Evolutionary conservation across 73 alveolate species (phyloP), one percentile per base, ranked within the genome.

Genomic region (Uronychia setigera): DNA sequence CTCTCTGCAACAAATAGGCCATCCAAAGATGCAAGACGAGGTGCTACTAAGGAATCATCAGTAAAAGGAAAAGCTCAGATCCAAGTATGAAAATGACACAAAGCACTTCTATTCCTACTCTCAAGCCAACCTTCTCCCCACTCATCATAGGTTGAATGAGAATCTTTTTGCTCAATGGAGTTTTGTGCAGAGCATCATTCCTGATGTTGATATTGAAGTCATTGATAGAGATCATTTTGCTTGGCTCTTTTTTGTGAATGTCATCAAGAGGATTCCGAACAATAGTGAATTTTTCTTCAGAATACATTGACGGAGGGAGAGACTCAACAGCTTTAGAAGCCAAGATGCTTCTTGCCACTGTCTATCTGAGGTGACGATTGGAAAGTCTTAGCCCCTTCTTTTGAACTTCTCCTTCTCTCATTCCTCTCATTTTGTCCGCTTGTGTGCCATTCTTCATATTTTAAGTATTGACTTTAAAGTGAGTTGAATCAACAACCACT

Each of bases 71-170:
- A 78, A 90, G 76, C 32, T 93, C 75, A 77, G 94, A 59, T 33
- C 86, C 74, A 59, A 86, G 75, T 35, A 84, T 5, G 80, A 87
- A 25, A 31, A 58, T 13, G 97, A 93, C 79, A 46, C 79, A 1
- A 79, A 77, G 32, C 78, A 93, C 79, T 91, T 87, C 89, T 93
- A 93, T 77, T 79, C 97, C 9, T 88, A 85, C 75, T 85, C 94
- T 27, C 81, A 60, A 1, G 96, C 86, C 0, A 79, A 67, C 84
- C 76, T 93, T n/a, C 27, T 92, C 14, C 84, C 86, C 1, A 86
- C 94, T 0, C 91, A 88, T 79, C 97, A 96, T 14, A 32, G 90
- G 1, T 87, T 93, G n/a, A 90, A 91, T 59, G 97, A 93, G 75
- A n/a, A n/a, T n/a, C n/a, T n/a, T n/a, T n/a, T n/a, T n/a, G n/a